Percentiles rank a stretch among this genome's conserved stretches.
Conservation (phyloP, 2,329 filamentous ascomycete species). For the Pestalotiopsis sp. region DNA sequence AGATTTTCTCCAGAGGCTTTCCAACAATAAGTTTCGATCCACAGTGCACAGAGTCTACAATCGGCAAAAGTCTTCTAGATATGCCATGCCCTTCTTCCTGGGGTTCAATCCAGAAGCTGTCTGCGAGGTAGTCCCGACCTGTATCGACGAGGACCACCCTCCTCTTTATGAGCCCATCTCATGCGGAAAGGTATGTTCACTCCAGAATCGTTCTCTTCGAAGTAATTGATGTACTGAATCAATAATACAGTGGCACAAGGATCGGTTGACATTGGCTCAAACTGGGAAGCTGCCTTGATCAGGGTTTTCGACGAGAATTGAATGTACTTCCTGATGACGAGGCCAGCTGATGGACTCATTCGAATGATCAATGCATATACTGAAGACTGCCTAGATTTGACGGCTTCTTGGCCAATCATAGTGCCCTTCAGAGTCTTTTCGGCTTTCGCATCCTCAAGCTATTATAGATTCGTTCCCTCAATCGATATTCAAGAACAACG, state of each 20-base stretch:
- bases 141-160: conserved; percentile 20
- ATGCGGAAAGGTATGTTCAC: conserved; percentile 23
- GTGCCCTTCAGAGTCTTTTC: no score
- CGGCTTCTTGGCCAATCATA: no score
- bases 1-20: conserved; percentile 43
- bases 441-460: no score
- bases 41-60: conserved; percentile 44
- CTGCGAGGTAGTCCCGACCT: conserved; percentile 34
- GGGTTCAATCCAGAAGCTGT: conserved; percentile 40
- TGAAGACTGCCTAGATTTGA: no score
- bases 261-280: conserved; percentile 27
- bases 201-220: conserved; percentile 22
- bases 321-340: background rate
- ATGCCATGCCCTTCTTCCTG: conserved; percentile 45
- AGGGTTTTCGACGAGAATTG: background rate
- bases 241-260: conserved; percentile 23
- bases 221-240: background rate
- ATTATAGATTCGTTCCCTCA: no score
- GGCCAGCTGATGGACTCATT: background rate
- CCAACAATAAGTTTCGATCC: conserved; percentile 33
- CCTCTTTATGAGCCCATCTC: conserved; percentile 19
- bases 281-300: background rate
- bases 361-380: no score
- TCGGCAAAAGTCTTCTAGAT: conserved; percentile 37
- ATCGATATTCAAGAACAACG: no score